Evolutionary conservation across 2,329 filamentous ascomycete species (phyloP).

Genomic region (Rutstroemia sp.): DNA sequence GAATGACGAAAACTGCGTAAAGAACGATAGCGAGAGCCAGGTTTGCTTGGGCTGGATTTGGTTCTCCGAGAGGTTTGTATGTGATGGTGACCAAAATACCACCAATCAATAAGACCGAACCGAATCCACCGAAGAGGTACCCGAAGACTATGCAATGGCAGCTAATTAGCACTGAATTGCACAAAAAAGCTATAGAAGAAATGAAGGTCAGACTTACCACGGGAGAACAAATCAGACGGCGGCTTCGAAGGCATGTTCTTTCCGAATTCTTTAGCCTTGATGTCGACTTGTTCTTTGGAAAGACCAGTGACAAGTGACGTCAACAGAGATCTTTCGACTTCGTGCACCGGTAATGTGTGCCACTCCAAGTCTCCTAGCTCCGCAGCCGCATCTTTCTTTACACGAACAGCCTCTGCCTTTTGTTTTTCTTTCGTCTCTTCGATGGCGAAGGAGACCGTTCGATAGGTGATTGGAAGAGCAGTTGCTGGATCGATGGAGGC

Average conservation of each 20-base stretch:
- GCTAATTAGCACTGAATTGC: neutral
- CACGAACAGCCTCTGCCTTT: constrained; percentile 32
- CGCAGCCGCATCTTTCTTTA: constrained; percentile 37
- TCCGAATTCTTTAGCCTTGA: constrained; percentile 51
- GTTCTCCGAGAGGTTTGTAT: constrained; percentile 66
- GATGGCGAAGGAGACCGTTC: constrained; percentile 48
- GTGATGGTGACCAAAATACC: constrained; percentile 65
- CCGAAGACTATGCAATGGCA: constrained; percentile 36
- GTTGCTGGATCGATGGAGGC: constrained; percentile 32
- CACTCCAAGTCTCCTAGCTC: constrained; percentile 58
- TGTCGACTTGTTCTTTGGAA: constrained; percentile 46
- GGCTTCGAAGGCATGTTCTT: constrained; percentile 59
- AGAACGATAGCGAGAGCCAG: constrained; percentile 66
- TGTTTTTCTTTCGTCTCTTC: constrained; percentile 44
- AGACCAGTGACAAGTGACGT: constrained; percentile 51
- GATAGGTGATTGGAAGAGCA: constrained; percentile 43
- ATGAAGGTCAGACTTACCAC: constrained; percentile 18
- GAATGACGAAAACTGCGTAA: constrained; percentile 58
- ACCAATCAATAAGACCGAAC: constrained; percentile 59
- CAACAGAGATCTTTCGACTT: constrained; percentile 50
- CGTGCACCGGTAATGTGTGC: constrained; percentile 51
- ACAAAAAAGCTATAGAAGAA: neutral
- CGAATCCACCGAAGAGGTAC: constrained; percentile 73
- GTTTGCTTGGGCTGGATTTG: constrained; percentile 57
- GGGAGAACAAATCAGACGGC: constrained; percentile 48